Conservation (phyloP, 352 stramenopile species). For the Hyaloperonospora arabidopsidis region DNA sequence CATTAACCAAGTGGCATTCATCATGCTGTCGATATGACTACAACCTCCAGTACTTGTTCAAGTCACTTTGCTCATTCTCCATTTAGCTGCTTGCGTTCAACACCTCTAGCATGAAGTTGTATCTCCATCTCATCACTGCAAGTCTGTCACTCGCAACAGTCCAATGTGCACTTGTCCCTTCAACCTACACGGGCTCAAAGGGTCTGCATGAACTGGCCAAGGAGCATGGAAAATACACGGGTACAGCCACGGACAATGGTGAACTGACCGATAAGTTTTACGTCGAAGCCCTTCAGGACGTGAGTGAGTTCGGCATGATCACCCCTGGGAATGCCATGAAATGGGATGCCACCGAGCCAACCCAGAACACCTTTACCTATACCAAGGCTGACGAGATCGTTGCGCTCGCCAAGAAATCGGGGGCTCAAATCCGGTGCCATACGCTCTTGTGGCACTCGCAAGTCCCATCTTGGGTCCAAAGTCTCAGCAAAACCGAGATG, state of each 20-base stretch:
- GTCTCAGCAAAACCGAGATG: conserved; percentile 20
- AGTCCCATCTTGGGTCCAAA: conserved; percentile 22
- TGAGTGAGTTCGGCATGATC: conserved; percentile 27
- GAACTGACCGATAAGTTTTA: conserved; percentile 9
- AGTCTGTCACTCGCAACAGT: too few relatives aligned
- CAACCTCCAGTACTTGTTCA: too few relatives aligned
- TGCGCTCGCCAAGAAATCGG: conserved; percentile 15
- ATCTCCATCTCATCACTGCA: too few relatives aligned
- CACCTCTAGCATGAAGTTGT: too few relatives aligned
- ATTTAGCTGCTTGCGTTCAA: too few relatives aligned
- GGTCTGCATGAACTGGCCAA: conserved; percentile 25
- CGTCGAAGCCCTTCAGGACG: conserved; percentile 21
- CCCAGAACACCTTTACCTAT: conserved; percentile 17
- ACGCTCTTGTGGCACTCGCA: conserved; percentile 25
- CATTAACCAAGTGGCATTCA: too few relatives aligned
- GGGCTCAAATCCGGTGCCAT: conserved; percentile 26
- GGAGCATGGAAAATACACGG: conserved; percentile 26
- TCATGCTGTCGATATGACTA: too few relatives aligned
- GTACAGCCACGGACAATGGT: conserved; percentile 22
- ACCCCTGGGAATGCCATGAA: conserved; percentile 21
- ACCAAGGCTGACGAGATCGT: conserved; percentile 17
- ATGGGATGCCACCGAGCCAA: conserved; percentile 22
- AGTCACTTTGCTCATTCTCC: too few relatives aligned
- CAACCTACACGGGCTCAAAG: conserved; percentile 21
- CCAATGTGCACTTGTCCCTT: neutral